These are phyloP conservation scores for Neurospora sp. DNA, from an alignment of 495 filamentous ascomycete genomes.

Conservation along the genomic window DNA sequence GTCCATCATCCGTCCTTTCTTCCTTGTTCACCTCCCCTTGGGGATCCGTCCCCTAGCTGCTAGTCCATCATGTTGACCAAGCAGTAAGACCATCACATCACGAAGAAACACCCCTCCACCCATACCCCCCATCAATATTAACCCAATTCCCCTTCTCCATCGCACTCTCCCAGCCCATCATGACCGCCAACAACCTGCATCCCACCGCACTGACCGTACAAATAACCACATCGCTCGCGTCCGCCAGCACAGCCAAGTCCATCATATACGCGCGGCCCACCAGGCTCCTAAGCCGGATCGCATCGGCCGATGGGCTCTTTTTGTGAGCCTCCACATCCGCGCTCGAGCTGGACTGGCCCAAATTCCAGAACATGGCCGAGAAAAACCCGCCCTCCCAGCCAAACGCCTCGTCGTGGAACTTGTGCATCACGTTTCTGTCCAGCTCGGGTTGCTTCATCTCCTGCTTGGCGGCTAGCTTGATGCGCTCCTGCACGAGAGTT, in stretches of 20 bases:
- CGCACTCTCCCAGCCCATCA: slow-evolving; percentile 69
- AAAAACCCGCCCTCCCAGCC: slow-evolving; percentile 75
- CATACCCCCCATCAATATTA: slow-evolving; percentile 61
- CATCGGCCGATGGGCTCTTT: slow-evolving; percentile 34
- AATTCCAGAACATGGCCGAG: slow-evolving; percentile 55
- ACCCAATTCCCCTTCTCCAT: slow-evolving; percentile 48
- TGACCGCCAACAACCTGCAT: slow-evolving; percentile 60
- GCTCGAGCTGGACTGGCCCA: slow-evolving; percentile 36
- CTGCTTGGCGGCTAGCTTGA: slow-evolving; percentile 52
- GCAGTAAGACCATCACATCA: not conserved
- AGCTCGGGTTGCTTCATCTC: slow-evolving; percentile 25
- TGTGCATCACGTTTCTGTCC: slow-evolving; percentile 34
- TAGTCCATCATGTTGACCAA: no score
- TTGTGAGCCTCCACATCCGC: slow-evolving; percentile 6
- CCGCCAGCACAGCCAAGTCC: slow-evolving; percentile 57
- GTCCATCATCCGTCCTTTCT: not conserved
- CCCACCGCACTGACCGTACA: slow-evolving; percentile 57
- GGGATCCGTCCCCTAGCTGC: no score
- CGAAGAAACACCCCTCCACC: slow-evolving; percentile 40
- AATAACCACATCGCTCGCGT: slow-evolving; percentile 49
- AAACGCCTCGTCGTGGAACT: slow-evolving; percentile 54
- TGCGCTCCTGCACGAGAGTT: slow-evolving; percentile 51
- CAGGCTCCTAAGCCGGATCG: slow-evolving; percentile 49
- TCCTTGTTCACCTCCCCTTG: not conserved
- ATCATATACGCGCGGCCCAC: slow-evolving; percentile 61